These are phyloP conservation scores for Naegleria gruberi DNA, from an alignment of 208 protist species.

Conservation along the genomic window DNA sequence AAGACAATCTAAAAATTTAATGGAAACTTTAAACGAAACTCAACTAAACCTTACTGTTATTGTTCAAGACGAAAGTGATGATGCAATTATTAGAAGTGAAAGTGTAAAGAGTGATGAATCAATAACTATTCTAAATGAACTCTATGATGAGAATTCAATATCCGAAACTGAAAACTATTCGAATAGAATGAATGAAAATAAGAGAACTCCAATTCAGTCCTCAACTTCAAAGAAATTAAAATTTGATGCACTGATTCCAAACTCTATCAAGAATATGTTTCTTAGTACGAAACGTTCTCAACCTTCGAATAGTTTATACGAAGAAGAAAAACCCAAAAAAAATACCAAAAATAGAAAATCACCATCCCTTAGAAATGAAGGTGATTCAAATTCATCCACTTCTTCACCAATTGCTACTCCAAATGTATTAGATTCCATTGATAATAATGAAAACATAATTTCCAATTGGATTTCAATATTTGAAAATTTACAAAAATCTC, in stretches of 20 bases:
- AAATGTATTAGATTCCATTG: too few relatives aligned
- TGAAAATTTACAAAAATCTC: neutral
- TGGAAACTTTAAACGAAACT: neutral
- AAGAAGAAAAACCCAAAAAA: too few relatives aligned
- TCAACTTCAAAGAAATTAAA: neutral
- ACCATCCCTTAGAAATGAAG: neutral
- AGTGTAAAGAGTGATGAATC: neutral
- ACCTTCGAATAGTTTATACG: too few relatives aligned
- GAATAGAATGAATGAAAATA: neutral
- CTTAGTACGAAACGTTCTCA: neutral
- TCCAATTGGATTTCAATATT: neutral
- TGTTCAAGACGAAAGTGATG: neutral
- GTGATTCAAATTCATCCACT: too few relatives aligned
- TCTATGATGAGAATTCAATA: too few relatives aligned
- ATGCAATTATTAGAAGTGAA: neutral
- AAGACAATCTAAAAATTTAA: too few relatives aligned
- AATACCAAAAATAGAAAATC: too few relatives aligned
- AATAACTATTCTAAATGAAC: too few relatives aligned
- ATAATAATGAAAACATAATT: neutral
- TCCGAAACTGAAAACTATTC: too few relatives aligned
- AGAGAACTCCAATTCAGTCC: neutral
- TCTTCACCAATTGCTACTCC: too few relatives aligned
- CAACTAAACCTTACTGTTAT: neutral
- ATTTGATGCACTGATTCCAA: neutral
- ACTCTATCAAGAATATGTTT: neutral